These are phyloP conservation scores for Gyromitra esculenta DNA, from an alignment of 2,329 filamentous ascomycete species.

Conservation along the genomic window DNA sequence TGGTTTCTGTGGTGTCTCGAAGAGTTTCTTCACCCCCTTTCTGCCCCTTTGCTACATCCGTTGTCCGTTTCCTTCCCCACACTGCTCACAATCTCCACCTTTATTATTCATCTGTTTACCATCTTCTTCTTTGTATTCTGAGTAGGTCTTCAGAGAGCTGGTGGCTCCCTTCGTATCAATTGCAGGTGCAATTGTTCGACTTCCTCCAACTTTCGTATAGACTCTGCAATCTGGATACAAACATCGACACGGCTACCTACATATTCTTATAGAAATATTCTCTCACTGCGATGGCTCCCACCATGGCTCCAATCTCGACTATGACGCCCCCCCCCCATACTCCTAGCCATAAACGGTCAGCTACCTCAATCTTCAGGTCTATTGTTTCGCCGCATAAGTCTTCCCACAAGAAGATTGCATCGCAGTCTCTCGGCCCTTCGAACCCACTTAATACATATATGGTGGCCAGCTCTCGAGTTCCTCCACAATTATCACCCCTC, in stretches of 20 bases:
- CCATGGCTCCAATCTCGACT: slow-evolving; percentile 44
- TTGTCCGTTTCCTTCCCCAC: slow-evolving; percentile 34
- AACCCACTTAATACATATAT: slow-evolving; percentile 55
- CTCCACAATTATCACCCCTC: slow-evolving; percentile 49
- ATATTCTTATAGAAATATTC: slow-evolving; percentile 36
- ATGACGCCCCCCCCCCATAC: slow-evolving; percentile 47
- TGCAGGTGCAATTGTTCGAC: slow-evolving; percentile 48
- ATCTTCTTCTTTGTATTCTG: slow-evolving; percentile 34
- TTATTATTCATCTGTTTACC: slow-evolving; percentile 8
- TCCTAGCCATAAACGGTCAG: slow-evolving; percentile 53
- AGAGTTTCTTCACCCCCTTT: slow-evolving; percentile 46
- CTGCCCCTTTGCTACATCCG: slow-evolving; percentile 38
- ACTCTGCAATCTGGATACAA: slow-evolving; percentile 45
- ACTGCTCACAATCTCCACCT: slow-evolving; percentile 28
- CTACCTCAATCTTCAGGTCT: slow-evolving; percentile 55
- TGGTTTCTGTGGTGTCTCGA: slow-evolving; percentile 48
- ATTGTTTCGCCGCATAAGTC: slow-evolving; percentile 54
- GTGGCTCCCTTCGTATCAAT: slow-evolving; percentile 50
- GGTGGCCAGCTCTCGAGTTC: slow-evolving; percentile 37
- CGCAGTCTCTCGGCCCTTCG: slow-evolving; percentile 28
- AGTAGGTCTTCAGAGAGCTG: slow-evolving; percentile 46
- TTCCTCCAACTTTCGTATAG: slow-evolving; percentile 29
- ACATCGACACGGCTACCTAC: slow-evolving; percentile 45
- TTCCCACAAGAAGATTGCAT: slow-evolving; percentile 29
- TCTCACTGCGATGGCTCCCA: slow-evolving; percentile 38